Conservation (phyloP, 495 filamentous ascomycete genomes). For the Penicillium turbatum region DNA sequence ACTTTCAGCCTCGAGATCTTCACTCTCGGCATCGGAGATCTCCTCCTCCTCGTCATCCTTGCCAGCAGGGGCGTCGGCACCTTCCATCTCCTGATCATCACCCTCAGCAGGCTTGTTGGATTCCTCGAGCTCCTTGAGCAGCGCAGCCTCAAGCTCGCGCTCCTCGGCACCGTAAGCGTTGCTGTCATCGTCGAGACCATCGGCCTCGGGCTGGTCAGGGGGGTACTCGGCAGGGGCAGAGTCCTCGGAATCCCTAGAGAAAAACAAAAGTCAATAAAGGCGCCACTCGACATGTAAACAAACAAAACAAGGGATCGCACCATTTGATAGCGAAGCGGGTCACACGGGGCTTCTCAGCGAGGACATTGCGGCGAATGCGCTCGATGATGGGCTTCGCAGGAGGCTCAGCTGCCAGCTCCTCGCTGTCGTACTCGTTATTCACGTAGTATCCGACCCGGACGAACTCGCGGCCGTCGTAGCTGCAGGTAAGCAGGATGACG, state of each 20-base stretch:
- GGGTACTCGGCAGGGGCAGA: constrained; percentile 94
- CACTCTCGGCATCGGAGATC: constrained; percentile 81
- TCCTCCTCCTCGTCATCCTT: constrained; percentile 68
- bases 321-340: constrained; percentile 99
- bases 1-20: constrained; percentile 94
- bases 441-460: constrained; percentile 99
- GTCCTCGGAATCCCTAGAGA: constrained; percentile 83
- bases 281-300: not conserved
- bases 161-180: constrained; percentile 81
- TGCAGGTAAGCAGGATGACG: constrained; percentile 92
- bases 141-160: constrained; percentile 49
- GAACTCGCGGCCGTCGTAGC: constrained; percentile 94
- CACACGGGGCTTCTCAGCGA: constrained; percentile 95
- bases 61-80: constrained; percentile 53
- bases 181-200: constrained; percentile 77
- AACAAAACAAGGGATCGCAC: constrained; percentile 45
- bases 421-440: constrained; percentile 95
- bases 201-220: constrained; percentile 94
- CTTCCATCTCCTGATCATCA: constrained; percentile 83
- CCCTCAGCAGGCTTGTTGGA: constrained; percentile 46
- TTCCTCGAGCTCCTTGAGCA: constrained; percentile 56
- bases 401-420: constrained; percentile 81
- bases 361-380: constrained; percentile 81
- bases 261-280: constrained; percentile 3
- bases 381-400: constrained; percentile 90